A percentile compares a stretch with the other conserved stretches of the same genome.
These are phyloP conservation scores for Kwoniella heveanensis DNA, from an alignment of 768 basidiomycete species.

Conservation along the genomic window DNA sequence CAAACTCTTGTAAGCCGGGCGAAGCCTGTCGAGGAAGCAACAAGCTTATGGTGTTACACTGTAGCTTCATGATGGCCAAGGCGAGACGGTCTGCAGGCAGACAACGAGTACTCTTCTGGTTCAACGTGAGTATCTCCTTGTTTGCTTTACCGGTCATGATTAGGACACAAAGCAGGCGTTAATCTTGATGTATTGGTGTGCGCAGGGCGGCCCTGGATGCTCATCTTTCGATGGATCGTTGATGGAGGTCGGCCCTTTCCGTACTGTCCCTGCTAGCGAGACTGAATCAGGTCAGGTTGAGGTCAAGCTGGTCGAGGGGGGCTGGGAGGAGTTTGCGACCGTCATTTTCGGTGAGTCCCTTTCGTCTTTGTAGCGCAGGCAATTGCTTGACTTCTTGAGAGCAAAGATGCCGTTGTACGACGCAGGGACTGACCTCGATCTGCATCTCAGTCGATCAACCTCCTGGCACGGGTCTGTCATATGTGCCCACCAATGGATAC, in stretches of 20 bases:
- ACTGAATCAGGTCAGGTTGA: conserved; percentile 65
- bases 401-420: too few relatives aligned
- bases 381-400: too few relatives aligned
- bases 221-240: conserved; percentile 95
- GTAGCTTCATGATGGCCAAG: conserved; percentile 79
- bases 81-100: conserved; percentile 85
- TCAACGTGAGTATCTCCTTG: conserved; percentile 88
- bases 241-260: conserved; percentile 94
- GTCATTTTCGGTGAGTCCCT: conserved; percentile 80
- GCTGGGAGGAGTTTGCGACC: conserved; percentile 96
- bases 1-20: conserved; percentile 53
- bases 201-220: conserved; percentile 91
- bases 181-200: neutral
- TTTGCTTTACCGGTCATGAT: neutral
- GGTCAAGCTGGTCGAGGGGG: conserved; percentile 74
- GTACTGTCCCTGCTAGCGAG: conserved; percentile 60
- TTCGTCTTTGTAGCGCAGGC: too few relatives aligned
- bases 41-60: neutral
- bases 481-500: conserved; percentile 80
- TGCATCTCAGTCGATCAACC: conserved; percentile 85
- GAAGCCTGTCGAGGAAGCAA: neutral
- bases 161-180: neutral
- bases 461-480: conserved; percentile 91
- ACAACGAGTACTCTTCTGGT: conserved; percentile 91
- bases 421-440: neutral